phyloP scores from a whole-genome alignment of 2,329 filamentous ascomycete species.

The Trichoderma afroharzianum region DNA sequence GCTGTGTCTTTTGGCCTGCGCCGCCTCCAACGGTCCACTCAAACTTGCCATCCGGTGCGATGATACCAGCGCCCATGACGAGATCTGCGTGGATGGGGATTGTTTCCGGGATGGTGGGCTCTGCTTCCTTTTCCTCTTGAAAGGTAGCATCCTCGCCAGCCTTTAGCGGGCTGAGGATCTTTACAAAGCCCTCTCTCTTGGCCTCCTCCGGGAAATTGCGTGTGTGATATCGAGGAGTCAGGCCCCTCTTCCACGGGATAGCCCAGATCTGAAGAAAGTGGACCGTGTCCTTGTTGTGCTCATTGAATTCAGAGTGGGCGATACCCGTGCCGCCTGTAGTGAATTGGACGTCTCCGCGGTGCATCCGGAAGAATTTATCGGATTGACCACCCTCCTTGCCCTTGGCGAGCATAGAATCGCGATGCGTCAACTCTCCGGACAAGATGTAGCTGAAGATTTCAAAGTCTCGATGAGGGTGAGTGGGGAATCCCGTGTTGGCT shows the following conservation, averaged over 20 bases:
- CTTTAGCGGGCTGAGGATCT: conserved; percentile 72
- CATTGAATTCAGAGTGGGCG: conserved; percentile 78
- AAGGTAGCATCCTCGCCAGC: conserved; percentile 59
- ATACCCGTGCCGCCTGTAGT: conserved; percentile 81
- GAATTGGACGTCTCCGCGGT: conserved; percentile 81
- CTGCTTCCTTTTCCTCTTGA: conserved; percentile 61
- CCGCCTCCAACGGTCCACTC: conserved; percentile 67
- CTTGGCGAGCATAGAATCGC: conserved; percentile 78
- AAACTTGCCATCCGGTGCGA: conserved; percentile 62
- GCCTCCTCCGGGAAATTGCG: conserved; percentile 66
- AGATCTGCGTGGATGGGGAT: conserved; percentile 85
- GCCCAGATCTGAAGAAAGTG: conserved; percentile 92
- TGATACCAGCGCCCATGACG: conserved; percentile 74
- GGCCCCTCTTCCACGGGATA: conserved; percentile 68
- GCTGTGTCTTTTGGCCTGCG: conserved; percentile 48
- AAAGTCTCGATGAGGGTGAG: conserved; percentile 80
- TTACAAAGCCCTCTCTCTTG: conserved; percentile 67
- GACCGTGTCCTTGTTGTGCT: conserved; percentile 65
- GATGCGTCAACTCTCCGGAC: conserved; percentile 81
- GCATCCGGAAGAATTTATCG: conserved; percentile 67
- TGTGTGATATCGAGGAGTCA: conserved; percentile 75
- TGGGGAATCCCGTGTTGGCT: conserved; percentile 72
- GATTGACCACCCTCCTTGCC: conserved; percentile 55
- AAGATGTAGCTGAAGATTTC: conserved; percentile 89
- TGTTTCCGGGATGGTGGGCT: conserved; percentile 58